Evolutionary conservation across 2,329 filamentous ascomycete genomes (phyloP).

Genomic region (Coniochaeta prunicola): DNA sequence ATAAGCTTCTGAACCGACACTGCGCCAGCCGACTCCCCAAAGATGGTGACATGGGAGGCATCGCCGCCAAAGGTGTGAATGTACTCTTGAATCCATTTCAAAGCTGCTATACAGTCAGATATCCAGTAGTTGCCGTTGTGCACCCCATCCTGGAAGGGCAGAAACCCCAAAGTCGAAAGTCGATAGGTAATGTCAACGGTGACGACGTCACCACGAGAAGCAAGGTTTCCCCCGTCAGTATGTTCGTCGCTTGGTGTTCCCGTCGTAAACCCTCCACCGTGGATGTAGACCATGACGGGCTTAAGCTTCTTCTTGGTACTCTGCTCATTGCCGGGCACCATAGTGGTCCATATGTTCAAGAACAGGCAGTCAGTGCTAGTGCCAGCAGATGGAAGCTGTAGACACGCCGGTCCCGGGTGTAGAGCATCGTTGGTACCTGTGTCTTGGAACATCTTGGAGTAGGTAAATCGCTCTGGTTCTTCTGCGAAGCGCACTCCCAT

Average conservation of each 20-base stretch:
- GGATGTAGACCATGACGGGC: constrained; percentile 35
- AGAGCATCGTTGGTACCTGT: background rate
- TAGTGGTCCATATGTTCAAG: background rate
- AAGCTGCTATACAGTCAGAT: constrained; percentile 25
- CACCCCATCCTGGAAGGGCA: constrained; percentile 17
- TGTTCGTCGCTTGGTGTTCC: constrained; percentile 31
- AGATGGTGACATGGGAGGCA: constrained; percentile 21
- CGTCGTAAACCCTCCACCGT: constrained; percentile 29
- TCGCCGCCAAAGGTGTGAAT: constrained; percentile 17
- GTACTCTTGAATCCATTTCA: constrained; percentile 27
- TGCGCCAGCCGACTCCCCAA: constrained; percentile 20
- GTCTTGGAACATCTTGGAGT: background rate
- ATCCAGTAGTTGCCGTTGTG: constrained; percentile 31
- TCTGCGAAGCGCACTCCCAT: background rate
- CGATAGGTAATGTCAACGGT: constrained; percentile 29
- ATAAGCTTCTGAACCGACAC: constrained; percentile 12
- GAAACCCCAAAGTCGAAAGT: constrained; percentile 11
- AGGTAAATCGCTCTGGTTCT: background rate
- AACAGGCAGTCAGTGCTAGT: background rate
- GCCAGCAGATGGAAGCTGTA: background rate
- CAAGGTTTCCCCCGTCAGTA: constrained; percentile 31
- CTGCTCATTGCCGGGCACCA: background rate
- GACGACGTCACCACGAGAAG: constrained; percentile 33
- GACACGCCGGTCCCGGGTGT: background rate
- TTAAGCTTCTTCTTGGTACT: constrained; percentile 19